Evolutionary conservation across 768 basidiomycete species (phyloP).

Genomic region (Kwoniella europaea): DNA sequence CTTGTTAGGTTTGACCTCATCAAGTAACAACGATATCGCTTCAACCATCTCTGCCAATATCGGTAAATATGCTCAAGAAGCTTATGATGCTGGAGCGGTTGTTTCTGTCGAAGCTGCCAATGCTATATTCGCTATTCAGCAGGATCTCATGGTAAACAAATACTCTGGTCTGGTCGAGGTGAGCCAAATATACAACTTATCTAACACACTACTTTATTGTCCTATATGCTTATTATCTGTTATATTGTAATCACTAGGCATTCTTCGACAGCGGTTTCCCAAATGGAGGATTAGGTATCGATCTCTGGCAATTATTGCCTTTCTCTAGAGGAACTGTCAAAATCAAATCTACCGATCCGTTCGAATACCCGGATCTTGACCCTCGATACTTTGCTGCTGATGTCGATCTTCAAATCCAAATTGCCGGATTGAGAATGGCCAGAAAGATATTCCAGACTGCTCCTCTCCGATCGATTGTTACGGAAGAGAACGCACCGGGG

Average conservation of each 20-base stretch:
- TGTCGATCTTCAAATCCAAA: slow-evolving; percentile 51
- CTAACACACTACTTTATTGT: no score
- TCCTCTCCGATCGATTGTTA: slow-evolving; percentile 63
- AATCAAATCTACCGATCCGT: slow-evolving; percentile 68
- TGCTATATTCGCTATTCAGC: slow-evolving; percentile 50
- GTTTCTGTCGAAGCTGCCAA: slow-evolving; percentile 47
- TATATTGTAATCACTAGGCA: neutral
- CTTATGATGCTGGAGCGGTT: slow-evolving; percentile 35
- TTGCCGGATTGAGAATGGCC: slow-evolving; percentile 66
- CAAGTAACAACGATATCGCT: slow-evolving; percentile 34
- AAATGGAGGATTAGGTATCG: slow-evolving; percentile 43
- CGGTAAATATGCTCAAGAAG: slow-evolving; percentile 24
- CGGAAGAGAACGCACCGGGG: slow-evolving; percentile 64
- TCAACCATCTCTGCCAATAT: slow-evolving; percentile 33
- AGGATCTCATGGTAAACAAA: slow-evolving; percentile 38
- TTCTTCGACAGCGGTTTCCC: slow-evolving; percentile 32
- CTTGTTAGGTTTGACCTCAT: slow-evolving; percentile 32
- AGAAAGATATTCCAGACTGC: slow-evolving; percentile 64
- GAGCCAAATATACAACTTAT: slow-evolving; percentile 14
- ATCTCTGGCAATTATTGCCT: slow-evolving; percentile 49
- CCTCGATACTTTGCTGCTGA: slow-evolving; percentile 66
- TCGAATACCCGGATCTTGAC: slow-evolving; percentile 69
- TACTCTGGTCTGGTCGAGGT: slow-evolving; percentile 52
- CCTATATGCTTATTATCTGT: no score
- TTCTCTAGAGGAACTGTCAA: slow-evolving; percentile 66